These are phyloP conservation scores for Macrolepiota fuliginosa DNA, from an alignment of 768 basidiomycete genomes.

Conservation along the genomic window DNA sequence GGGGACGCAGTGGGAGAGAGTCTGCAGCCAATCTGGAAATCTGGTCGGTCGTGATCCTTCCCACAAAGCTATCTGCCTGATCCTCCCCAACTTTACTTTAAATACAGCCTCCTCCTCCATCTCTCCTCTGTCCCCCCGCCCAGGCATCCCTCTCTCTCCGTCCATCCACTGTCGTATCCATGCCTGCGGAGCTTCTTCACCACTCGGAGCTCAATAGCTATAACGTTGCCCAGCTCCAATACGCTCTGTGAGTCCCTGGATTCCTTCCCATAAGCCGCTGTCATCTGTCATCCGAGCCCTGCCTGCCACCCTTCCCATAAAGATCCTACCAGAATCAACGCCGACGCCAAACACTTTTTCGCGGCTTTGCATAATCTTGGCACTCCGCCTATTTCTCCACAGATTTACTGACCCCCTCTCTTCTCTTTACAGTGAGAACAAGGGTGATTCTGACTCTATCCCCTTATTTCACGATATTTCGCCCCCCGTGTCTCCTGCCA, in stretches of 20 bases:
- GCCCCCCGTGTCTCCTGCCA: conserved; percentile 41
- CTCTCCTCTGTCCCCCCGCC: conserved; percentile 2
- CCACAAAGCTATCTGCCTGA: conserved; percentile 18
- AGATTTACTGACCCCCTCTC: conserved; percentile 16
- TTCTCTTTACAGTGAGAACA: conserved; percentile 28
- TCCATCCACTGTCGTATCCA: conserved; percentile 25
- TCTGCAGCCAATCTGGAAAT: conserved; percentile 11
- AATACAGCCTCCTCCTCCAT: conserved; percentile 20
- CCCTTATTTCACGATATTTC: conserved; percentile 46
- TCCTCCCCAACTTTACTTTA: conserved; percentile 22
- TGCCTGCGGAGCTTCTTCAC: conserved; percentile 54
- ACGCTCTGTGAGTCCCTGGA: conserved; percentile 47
- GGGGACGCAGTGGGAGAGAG: conserved; percentile 5
- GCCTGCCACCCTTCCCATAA: conserved; percentile 20
- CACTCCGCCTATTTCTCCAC: conserved; percentile 10
- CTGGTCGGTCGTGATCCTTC: conserved; percentile 11
- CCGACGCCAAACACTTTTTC: conserved; percentile 11
- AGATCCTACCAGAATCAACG: conserved; percentile 6
- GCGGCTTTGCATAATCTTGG: conserved; percentile 18
- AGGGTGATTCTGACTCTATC: conserved; percentile 27
- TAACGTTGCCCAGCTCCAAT: conserved; percentile 63
- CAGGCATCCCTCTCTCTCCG: conserved; percentile 2
- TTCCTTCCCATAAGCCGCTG: conserved; percentile 22
- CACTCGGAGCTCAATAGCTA: conserved; percentile 50
- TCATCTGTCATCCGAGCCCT: conserved; percentile 26